Evolutionary conservation across 345 rosid species (phyloP).

Genomic region (Psidium guajava): DNA sequence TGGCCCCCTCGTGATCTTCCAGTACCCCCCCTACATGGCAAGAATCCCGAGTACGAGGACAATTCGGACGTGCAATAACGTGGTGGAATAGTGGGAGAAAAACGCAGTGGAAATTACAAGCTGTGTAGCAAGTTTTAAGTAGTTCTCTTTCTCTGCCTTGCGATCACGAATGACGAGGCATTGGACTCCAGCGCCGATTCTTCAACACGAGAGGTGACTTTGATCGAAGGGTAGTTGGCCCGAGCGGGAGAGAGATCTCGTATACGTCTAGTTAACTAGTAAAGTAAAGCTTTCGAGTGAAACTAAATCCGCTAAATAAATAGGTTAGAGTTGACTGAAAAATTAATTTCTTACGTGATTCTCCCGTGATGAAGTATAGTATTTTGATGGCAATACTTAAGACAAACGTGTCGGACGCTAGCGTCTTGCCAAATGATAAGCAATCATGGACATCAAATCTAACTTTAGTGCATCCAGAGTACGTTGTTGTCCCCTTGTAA

Average conservation of each 20-base stretch:
- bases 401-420: not conserved
- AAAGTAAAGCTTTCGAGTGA: not conserved
- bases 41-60: not conserved
- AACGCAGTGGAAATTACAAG: not conserved
- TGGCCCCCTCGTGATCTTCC: not conserved
- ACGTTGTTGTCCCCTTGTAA: no score
- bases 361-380: fast-evolving
- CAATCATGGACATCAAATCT: not conserved
- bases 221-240: not conserved
- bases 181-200: no score
- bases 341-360: not conserved
- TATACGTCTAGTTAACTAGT: no score
- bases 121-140: not conserved
- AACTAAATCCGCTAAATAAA: not conserved
- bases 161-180: not conserved
- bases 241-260: no score
- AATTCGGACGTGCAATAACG: not conserved
- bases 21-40: not conserved
- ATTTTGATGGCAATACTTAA: no score
- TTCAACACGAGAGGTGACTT: no score
- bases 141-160: no score
- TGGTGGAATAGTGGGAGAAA: not conserved
- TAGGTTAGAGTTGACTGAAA: not conserved
- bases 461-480: not conserved
- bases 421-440: not conserved